Base-by-base conservation (phyloP, 1,139 yeast genomes). In the Suhomyces yuchorum region DNA sequence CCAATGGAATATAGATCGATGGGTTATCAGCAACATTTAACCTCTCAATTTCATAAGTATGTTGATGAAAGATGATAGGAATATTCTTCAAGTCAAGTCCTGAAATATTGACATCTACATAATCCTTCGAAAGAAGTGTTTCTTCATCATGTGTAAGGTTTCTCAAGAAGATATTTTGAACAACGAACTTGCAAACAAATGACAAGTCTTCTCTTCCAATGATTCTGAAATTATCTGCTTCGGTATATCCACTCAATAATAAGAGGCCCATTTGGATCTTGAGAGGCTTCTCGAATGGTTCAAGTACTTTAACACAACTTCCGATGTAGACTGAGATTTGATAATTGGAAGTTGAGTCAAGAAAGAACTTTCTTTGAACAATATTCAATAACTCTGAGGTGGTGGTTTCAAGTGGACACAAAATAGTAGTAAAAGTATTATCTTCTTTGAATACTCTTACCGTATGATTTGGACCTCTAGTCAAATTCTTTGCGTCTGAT, bases 171-270 rank as follows among this genome's bases (percentile, higher is more conserved):
- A 86, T 84, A 44, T 82, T 85, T 58, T 86, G 90, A 48, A 91
- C 82, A 37, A 86, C 85, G 65, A 93, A 90, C 56, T 92, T 89
- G 65, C 95, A 89, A 38, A 95, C 73, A 61, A 85, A 91, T 42
- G 95, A 85, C 51, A 93, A 70, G 66, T 93, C 99, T 50, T 89
- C 96, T 50, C 96, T 77, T 28, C 97, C 97, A 47, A 91, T 78
- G 45, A 85, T 87, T 50, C 84, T 84, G 44, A 92, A 70, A 43
- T 85, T 82, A 62, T 92, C 98, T 15, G 80, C 74, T 44, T 83
- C 87, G 2, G 81, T 79, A 62, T 88, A 93, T 1, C 99, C 99
- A 63, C 91, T 85, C 38, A 87, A 70, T 54, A 85, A 73, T 19
- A 95, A 68, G 43, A 91, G 65, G 40, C 87, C 86, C 61, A 85